phyloP scores from a whole-genome alignment of 345 rosid species.

The Barbarea vulgaris region DNA sequence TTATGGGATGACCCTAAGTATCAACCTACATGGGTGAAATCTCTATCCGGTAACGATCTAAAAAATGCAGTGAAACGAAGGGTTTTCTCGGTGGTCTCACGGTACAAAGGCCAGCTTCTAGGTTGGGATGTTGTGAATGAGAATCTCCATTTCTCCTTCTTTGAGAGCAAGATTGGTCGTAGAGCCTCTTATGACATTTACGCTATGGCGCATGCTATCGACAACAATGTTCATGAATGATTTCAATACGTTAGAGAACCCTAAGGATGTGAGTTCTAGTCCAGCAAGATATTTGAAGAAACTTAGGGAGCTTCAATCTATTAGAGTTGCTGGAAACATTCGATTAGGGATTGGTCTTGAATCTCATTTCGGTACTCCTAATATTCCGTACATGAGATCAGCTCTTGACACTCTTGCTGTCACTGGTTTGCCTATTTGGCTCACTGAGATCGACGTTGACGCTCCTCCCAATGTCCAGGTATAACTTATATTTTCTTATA shows the following conservation, averaged over 20 bases:
- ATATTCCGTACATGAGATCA: neutral
- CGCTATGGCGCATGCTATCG: neutral
- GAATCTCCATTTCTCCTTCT: slow-evolving; percentile 5
- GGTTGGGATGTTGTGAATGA: slow-evolving; percentile 9
- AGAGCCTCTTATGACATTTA: neutral
- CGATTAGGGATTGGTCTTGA: neutral
- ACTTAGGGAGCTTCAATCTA: slow-evolving; percentile 4
- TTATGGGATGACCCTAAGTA: slow-evolving; percentile 8
- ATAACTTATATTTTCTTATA: neutral
- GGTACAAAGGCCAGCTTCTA: neutral
- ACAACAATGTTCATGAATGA: slow-evolving; percentile 5
- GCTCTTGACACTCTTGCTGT: neutral
- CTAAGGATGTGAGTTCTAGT: neutral
- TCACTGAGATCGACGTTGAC: neutral
- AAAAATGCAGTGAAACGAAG: neutral
- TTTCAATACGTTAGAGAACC: neutral
- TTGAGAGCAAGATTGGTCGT: neutral
- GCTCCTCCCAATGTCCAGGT: neutral
- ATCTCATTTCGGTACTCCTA: neutral
- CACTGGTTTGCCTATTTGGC: neutral
- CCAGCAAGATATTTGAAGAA: neutral
- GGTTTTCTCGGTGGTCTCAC: neutral
- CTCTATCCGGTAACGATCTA: neutral
- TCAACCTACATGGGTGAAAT: neutral
- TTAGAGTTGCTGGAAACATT: neutral